phyloP scores from a whole-genome alignment of 2,329 filamentous ascomycete species.

The Xylaria arbuscula region DNA sequence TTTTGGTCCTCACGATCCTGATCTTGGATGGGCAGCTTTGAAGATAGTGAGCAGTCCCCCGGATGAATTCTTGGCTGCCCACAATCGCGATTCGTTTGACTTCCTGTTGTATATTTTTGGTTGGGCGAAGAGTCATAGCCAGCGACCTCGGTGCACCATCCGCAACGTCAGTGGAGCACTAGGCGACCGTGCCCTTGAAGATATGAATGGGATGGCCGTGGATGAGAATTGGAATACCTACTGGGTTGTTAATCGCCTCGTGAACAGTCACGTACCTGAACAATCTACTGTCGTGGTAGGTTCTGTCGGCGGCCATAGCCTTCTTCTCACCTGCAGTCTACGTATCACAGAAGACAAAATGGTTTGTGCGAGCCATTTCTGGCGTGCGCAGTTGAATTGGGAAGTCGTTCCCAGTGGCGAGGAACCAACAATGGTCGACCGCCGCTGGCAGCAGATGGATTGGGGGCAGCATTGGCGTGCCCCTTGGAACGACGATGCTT shows the following conservation, averaged over 20 bases:
- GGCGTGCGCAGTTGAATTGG: not conserved
- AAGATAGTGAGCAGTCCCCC: not conserved
- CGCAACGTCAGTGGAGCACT: not conserved
- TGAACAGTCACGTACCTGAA: not conserved
- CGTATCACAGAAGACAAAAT: not conserved
- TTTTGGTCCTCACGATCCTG: not conserved
- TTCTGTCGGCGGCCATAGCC: not conserved
- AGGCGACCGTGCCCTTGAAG: not conserved
- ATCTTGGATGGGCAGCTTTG: not conserved
- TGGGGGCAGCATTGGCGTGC: not conserved
- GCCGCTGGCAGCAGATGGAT: not conserved
- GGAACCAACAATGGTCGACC: not conserved
- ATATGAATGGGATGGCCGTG: not conserved
- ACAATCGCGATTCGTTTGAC: not conserved
- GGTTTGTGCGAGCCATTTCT: not conserved
- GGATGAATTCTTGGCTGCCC: not conserved
- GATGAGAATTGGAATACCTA: not conserved
- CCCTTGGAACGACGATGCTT: no score
- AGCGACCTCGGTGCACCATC: not conserved
- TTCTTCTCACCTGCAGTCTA: not conserved
- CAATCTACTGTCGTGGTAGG: not conserved
- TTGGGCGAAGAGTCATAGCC: not conserved
- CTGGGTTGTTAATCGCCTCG: slow-evolving; percentile 1
- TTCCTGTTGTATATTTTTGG: not conserved
- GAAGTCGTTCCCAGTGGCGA: not conserved